Evolutionary conservation across 2,329 filamentous ascomycete species (phyloP), one percentile per base, ranked within the genome.

Genomic region (Fusarium paranaense): DNA sequence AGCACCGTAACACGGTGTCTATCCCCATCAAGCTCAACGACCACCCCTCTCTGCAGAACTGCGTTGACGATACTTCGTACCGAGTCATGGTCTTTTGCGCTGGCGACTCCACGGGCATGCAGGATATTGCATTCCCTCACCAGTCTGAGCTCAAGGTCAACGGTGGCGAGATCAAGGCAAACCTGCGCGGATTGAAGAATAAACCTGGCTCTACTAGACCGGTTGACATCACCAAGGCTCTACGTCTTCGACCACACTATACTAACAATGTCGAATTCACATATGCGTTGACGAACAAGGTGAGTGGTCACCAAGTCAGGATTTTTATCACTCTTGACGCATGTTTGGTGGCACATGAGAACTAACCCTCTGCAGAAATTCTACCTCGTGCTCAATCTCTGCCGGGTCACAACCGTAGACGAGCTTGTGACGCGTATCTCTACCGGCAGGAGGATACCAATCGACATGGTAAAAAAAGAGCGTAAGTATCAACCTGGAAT

Each of bases 141-240:
- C 95, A 98, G 83, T 93, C 97, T 35, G 97, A 99, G 81, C 88
- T 99, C 66, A 96, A 95, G 80, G 90, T 98, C 65, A 99, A 99
- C 77, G 89, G 91, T 11, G 93, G 93, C 37, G 95, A 98, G 66
- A 89, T 98, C 75, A 97, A 96, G 82, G 93, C 93, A n/a, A 99
- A 98, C 81, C 88, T 97, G 75, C 93, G 97, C 76, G 97, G 97
- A 6, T 84, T 99, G 71, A 99, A 99, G 84, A 98, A 98, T 82
- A 97, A 97, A 82, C 94, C 96, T 8, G 97, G 97, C 25, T 97
- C 97, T 52, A 99, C 97, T 45, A 92, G 95, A 78, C 97, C 97
- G 9, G 95, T 94, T 56, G 97, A 99, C 83, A 93, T 99, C 71
- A 99, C 97, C 9, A 86, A 89, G 73, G 88, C 90, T 69, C 86